Conservation (phyloP, 768 basidiomycete species). For the Serpula lacrymans region DNA sequence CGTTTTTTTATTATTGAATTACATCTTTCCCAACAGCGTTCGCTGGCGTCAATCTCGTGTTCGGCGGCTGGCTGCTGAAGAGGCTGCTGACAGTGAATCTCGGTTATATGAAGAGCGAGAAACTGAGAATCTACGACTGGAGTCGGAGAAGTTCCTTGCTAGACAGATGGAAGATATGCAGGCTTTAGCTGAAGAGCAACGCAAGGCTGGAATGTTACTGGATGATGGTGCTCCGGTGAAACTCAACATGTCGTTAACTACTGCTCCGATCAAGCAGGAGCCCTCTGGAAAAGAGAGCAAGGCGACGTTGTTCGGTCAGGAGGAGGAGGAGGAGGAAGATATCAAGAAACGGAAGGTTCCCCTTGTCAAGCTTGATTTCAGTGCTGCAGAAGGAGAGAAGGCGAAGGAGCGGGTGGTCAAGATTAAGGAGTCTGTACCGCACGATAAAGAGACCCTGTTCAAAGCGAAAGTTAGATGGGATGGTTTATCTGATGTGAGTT, state of each 20-base stretch:
- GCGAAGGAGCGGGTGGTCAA: slow-evolving; percentile 77
- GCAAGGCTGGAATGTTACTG: slow-evolving; percentile 83
- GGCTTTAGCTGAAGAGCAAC: slow-evolving; percentile 84
- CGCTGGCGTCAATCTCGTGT: slow-evolving; percentile 84
- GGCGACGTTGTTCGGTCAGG: slow-evolving; percentile 67
- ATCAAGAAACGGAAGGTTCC: slow-evolving; percentile 79
- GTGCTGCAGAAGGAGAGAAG: slow-evolving; percentile 79
- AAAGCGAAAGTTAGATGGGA: slow-evolving; percentile 90
- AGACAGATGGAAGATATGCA: slow-evolving; percentile 97
- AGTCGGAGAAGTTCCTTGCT: slow-evolving; percentile 92
- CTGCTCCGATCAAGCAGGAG: slow-evolving; percentile 45
- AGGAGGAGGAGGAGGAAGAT: slow-evolving; percentile 81
- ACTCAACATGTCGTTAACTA: slow-evolving; percentile 71
- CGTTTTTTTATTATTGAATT: slow-evolving; percentile 2
- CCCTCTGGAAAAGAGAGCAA: slow-evolving; percentile 43
- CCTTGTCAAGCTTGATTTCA: slow-evolving; percentile 88
- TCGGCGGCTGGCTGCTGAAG: slow-evolving; percentile 71
- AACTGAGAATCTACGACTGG: slow-evolving; percentile 79
- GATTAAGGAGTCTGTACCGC: slow-evolving; percentile 70
- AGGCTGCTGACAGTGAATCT: slow-evolving; percentile 80
- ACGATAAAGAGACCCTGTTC: slow-evolving; percentile 74
- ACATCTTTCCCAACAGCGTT: slow-evolving; percentile 38
- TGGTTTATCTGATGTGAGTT: slow-evolving; percentile 77
- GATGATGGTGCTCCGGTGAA: slow-evolving; percentile 92
- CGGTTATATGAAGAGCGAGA: slow-evolving; percentile 82